A percentile compares a stretch with the other conserved stretches of the same genome.
phyloP scores from a whole-genome alignment of 2,329 filamentous ascomycete species.

The Lasiodiplodia citricola region DNA sequence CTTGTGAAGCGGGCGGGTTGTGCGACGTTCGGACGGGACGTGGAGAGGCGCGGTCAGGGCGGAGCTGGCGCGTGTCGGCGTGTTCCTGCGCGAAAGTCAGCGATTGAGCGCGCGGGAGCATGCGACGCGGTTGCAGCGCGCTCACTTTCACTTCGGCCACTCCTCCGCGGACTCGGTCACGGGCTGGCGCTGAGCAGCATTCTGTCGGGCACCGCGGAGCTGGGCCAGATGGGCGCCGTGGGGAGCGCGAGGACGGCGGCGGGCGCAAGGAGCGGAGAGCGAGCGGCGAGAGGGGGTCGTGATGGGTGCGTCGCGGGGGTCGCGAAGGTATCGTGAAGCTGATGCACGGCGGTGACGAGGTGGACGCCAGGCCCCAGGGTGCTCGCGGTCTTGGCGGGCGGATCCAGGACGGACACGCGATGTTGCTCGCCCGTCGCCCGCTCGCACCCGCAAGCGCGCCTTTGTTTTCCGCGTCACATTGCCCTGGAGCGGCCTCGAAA shows the following conservation, averaged over 20 bases:
- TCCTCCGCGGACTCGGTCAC: conserved; percentile 27
- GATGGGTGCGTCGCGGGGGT: conserved; percentile 20
- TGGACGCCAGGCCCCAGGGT: conserved; percentile 24
- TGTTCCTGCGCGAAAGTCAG: conserved; percentile 7
- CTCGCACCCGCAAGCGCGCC: not conserved
- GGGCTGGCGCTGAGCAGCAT: conserved; percentile 26
- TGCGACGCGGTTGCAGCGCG: not conserved
- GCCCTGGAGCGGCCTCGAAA: not conserved
- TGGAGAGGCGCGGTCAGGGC: conserved; percentile 18
- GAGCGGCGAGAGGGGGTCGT: not conserved
- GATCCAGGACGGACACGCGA: conserved; percentile 2
- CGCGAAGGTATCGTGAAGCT: conserved; percentile 20
- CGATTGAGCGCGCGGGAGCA: not conserved
- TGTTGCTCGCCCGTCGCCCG: not conserved
- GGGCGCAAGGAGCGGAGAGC: not conserved
- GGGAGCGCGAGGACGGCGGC: conserved; percentile 10
- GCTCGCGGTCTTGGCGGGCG: not conserved
- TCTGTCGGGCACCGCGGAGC: conserved; percentile 24
- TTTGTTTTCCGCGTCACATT: not conserved
- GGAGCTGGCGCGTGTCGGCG: conserved; percentile 22
- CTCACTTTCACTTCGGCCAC: conserved; percentile 25
- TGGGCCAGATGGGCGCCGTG: conserved; percentile 14
- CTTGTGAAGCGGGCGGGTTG: conserved; percentile 21
- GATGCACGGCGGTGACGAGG: conserved; percentile 24
- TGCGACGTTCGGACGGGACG: conserved; percentile 23